Base-by-base conservation (phyloP, 768 basidiomycete genomes). In the Fomitopsis serialis region DNA sequence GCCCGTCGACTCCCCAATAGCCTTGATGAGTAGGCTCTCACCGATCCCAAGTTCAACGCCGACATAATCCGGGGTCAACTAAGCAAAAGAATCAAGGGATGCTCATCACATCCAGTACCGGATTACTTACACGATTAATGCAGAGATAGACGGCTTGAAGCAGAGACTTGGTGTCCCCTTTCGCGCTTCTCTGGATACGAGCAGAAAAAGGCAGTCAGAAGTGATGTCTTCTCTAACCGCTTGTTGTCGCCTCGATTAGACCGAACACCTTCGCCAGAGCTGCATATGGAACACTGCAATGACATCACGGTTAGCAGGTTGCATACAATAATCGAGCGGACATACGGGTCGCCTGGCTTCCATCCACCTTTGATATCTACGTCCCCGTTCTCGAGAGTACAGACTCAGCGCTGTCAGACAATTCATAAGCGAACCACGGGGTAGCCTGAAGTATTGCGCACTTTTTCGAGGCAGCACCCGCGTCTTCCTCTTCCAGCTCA, bases 21-120 rank as follows among this genome's bases (percentile, higher is more conserved):
- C 94, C 64, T 98, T 98, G 65, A 97, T 81, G 35, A 99, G 78
- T 19, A 98, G 72, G 59, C 88, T 91, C 68, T 99, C 97, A 17
- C 96, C 97, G 54, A 98, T 95, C 29, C 97, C 97, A 1, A 99
- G 80, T 67, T 99, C 96, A 49, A 98, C 76, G 25, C 96, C 95
- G 54, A 91, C 75, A 68, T 98, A 98, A 67, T 98, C 97, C 15
- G 97, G 95, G 60, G 92, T 86, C 53, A 98, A 68, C 95, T 98
- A 66, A 11, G 21, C 17, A 42, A 35, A 48, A 50, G 27, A 45
- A 49, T 27, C 46, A 17, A 12, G 25, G 3, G 10, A 7, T 21
- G 36, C 46, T 29, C 9, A 48, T 27, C 24, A 40, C 37, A 7
- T 40, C 37, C 6, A 35, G 22, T 42, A 42, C 19, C 2, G 22